phyloP scores from a whole-genome alignment of 2,329 filamentous ascomycete species.

The Exophiala alcalophila region DNA sequence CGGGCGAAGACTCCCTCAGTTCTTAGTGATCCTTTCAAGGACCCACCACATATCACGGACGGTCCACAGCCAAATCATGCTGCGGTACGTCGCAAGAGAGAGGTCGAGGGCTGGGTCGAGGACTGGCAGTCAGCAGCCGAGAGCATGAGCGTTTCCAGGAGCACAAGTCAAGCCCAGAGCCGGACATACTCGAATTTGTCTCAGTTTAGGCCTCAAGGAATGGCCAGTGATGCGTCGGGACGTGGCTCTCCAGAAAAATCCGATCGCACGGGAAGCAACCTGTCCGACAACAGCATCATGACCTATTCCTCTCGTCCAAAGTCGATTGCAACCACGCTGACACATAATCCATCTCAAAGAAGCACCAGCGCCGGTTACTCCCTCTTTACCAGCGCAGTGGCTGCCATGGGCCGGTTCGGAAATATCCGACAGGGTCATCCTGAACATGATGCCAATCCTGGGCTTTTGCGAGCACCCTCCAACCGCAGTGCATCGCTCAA shows the following conservation, averaged over 20 bases:
- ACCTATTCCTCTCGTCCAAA: conserved; percentile 20
- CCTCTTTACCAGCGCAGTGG: conserved; percentile 30
- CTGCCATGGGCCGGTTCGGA: conserved; percentile 27
- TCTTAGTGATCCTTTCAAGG: conserved; percentile 28
- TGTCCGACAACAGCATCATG: conserved; percentile 51
- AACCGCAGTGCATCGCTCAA: conserved; percentile 30
- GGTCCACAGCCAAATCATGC: conserved; percentile 10
- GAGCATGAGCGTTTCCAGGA: conserved; percentile 29
- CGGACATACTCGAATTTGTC: conserved; percentile 31
- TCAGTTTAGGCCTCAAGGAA: conserved; percentile 27
- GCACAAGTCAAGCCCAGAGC: conserved; percentile 27
- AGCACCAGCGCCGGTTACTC: conserved; percentile 29
- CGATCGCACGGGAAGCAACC: conserved; percentile 54
- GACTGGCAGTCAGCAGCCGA: conserved; percentile 32
- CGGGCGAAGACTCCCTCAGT: conserved; percentile 15
- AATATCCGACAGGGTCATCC: conserved; percentile 6
- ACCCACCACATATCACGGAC: conserved; percentile 18
- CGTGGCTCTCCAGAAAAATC: conserved; percentile 43
- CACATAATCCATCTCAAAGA: conserved; percentile 26
- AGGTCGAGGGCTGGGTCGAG: conserved; percentile 32
- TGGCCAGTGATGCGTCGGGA: conserved; percentile 14
- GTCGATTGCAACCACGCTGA: conserved; percentile 40
- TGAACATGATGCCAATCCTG: conserved; percentile 1
- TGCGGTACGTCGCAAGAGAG: conserved; percentile 26
- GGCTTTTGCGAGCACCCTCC: conserved; percentile 22